Conservation (phyloP, 2,329 filamentous ascomycete species). For the Alternaria incomplexa region DNA sequence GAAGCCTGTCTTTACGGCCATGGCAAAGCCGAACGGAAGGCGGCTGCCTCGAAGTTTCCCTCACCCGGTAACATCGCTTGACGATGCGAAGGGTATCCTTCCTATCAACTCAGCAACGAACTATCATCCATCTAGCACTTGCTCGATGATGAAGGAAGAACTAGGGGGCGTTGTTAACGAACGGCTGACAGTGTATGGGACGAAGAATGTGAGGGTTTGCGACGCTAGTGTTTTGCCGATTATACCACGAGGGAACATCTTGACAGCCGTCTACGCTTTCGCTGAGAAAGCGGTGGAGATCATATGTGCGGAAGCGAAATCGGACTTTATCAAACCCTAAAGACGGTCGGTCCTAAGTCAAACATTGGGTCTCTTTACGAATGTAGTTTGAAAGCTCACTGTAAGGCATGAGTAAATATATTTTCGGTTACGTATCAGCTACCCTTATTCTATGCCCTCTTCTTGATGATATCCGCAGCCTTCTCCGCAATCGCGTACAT, state of each 20-base stretch:
- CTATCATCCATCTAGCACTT: slow-evolving; percentile 43
- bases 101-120: slow-evolving; percentile 23
- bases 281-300: slow-evolving; percentile 33
- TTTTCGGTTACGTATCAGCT: neutral
- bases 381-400: neutral
- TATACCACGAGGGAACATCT: slow-evolving; percentile 25
- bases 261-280: slow-evolving; percentile 32
- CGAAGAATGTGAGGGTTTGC: slow-evolving; percentile 34
- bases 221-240: slow-evolving; percentile 38
- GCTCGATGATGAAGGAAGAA: slow-evolving; percentile 39
- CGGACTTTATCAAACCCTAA: neutral
- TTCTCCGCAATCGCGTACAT: slow-evolving; percentile 8
- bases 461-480: slow-evolving; percentile 3
- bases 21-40: slow-evolving; percentile 15
- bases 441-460: neutral
- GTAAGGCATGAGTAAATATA: neutral
- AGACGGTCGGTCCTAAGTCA: neutral
- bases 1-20: slow-evolving; percentile 9
- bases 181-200: slow-evolving; percentile 38
- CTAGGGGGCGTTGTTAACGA: slow-evolving; percentile 42
- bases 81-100: slow-evolving; percentile 23
- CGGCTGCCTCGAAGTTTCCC: slow-evolving; percentile 24
- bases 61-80: slow-evolving; percentile 10
- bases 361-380: neutral
- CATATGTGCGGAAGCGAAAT: slow-evolving; percentile 8